phyloP scores from a whole-genome alignment of 2,329 filamentous ascomycete genomes.

The Calonectria pauciramosa region DNA sequence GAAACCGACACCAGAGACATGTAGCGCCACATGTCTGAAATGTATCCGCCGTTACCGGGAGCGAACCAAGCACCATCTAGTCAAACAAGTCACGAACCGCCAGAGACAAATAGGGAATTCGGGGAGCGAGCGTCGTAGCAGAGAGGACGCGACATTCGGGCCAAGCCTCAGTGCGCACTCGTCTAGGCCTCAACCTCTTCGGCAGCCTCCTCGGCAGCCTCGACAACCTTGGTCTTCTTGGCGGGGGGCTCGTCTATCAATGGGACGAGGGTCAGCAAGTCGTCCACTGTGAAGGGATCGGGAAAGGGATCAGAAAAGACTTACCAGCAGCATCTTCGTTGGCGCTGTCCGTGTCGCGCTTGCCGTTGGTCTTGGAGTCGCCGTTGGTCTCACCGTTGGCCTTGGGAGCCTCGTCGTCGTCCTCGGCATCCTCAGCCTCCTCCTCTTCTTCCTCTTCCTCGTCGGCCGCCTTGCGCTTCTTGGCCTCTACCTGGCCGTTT shows the following conservation, averaged over 20 bases:
- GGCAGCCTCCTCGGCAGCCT: constrained; percentile 38
- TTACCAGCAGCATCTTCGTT: constrained; percentile 21
- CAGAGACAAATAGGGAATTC: constrained; percentile 11
- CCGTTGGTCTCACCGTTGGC: constrained; percentile 44
- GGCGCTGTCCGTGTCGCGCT: constrained; percentile 20
- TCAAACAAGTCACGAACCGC: constrained; percentile 17
- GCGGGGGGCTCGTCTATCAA: constrained; percentile 16
- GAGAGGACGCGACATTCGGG: background rate
- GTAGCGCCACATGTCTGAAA: background rate
- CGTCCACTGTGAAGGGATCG: background rate
- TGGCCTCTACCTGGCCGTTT: constrained; percentile 39
- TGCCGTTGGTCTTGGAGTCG: constrained; percentile 38
- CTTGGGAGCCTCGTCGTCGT: constrained; percentile 44
- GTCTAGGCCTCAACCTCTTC: constrained; percentile 26
- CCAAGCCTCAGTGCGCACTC: background rate
- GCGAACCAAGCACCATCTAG: constrained; percentile 24
- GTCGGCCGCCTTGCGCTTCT: constrained; percentile 37
- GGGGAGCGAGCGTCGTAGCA: background rate
- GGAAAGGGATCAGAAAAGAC: background rate
- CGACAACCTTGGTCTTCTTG: constrained; percentile 33
- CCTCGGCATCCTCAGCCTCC: constrained; percentile 44
- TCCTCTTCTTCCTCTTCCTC: constrained; percentile 52
- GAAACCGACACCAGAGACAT: constrained; percentile 2
- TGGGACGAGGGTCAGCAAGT: constrained; percentile 1
- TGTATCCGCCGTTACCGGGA: constrained; percentile 3